Base-by-base conservation (phyloP, 768 basidiomycete genomes). In the Plicaturopsis crispa region DNA sequence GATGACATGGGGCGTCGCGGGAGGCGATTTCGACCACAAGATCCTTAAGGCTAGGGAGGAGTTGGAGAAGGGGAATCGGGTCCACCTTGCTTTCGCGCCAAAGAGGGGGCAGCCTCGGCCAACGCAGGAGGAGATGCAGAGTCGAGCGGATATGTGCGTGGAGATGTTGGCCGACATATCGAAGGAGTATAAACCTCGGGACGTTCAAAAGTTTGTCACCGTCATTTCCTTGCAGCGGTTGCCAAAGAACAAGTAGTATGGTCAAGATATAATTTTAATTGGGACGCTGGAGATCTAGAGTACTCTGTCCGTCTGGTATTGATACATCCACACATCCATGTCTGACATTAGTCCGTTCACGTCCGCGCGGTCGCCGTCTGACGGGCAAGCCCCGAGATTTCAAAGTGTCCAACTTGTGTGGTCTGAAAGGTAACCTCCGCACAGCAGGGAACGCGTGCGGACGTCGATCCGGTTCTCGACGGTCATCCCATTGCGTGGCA, bases 11-110 rank as follows among this genome's bases (percentile, higher is more conserved):
- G 66, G 63, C 2, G 71, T 78, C 10, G 73, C 62, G 5, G 45
- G 54, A 21, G 72, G 67, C 5, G 88, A 91, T 49, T 49, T 80
- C 14, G 65, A 63, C 24, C 80, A 81, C 56, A 89, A 86, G 55
- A 42, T 89, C 23, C 64, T 61, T 38, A 80, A 78, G 54, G 71
- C 69, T 16, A 56, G 63, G 36, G 62, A 68, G 36, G 72, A 80
- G 26, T 57, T 91, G 39, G 72, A 70, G 47, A 75, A 75, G 45
- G 83, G 82, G 0, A 56, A 62, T 22, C 61, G 70, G 6, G 73
- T 88, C 40, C 65, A 72, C 39, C 47, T 91, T 19, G 59, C 70
- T 2, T 72, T 82, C 47, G 56, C 62, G 17, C 60, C 64, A 26
- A 87, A 78, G 63, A 64, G 63, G 13, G 48, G 60, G 6, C 63